Conservation (phyloP, 1,139 yeast species). For the Yamadazyma triangularis region DNA sequence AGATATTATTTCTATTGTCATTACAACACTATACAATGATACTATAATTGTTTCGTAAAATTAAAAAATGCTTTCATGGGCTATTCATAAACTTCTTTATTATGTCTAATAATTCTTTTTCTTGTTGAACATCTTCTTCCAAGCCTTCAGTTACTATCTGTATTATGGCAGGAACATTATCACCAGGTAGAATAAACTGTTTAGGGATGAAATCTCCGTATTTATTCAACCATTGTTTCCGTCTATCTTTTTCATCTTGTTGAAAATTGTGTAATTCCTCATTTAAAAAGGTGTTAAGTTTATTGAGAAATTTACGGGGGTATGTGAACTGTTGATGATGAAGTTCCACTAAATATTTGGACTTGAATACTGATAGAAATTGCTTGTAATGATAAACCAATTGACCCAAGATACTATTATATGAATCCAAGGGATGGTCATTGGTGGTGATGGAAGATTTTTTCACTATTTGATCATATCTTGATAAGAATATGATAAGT, state of each 20-base stretch:
- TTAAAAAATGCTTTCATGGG: background rate
- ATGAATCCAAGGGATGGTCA: slow-evolving; percentile 18
- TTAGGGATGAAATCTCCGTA: slow-evolving; percentile 43
- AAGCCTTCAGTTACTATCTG: slow-evolving; percentile 44
- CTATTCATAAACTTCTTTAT: slow-evolving; percentile 11
- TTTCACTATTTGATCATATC: slow-evolving; percentile 14
- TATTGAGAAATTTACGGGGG: slow-evolving; percentile 32
- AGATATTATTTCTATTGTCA: too few relatives aligned
- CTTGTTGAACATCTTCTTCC: slow-evolving; percentile 19
- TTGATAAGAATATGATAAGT: slow-evolving; percentile 18
- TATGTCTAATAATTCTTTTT: slow-evolving; percentile 20
- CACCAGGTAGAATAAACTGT: slow-evolving; percentile 40
- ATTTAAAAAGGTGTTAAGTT: slow-evolving; percentile 29
- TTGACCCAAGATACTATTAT: slow-evolving; percentile 24
- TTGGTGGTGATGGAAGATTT: slow-evolving; percentile 13
- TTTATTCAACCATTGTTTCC: slow-evolving; percentile 33
- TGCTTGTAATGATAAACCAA: slow-evolving; percentile 35
- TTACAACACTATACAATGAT: too few relatives aligned
- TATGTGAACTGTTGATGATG: slow-evolving; percentile 39
- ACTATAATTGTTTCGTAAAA: too few relatives aligned
- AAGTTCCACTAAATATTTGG: slow-evolving; percentile 36
- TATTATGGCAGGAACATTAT: slow-evolving; percentile 34
- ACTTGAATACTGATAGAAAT: slow-evolving; percentile 28
- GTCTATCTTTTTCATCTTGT: slow-evolving; percentile 30
- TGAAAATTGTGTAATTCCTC: slow-evolving; percentile 31